Evolutionary conservation across 805 yeast genomes (phyloP), one percentile per base, ranked within the genome.

Genomic region (Saturnispora bothae): DNA sequence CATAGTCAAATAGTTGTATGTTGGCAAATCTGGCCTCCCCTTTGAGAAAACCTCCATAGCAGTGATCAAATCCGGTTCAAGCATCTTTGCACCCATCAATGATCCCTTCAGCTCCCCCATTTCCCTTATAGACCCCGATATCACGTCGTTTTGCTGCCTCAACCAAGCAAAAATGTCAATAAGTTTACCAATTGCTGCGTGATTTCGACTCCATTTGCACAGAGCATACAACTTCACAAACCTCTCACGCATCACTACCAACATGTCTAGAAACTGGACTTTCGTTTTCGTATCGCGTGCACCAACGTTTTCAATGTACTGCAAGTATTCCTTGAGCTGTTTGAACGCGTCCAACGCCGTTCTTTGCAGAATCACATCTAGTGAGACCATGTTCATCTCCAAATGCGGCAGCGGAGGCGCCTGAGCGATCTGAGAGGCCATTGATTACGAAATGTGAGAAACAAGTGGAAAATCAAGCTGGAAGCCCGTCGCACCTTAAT

Each of bases 151-250:
- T 50, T 85, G 94, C 34, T 76, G 77, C 44, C 92, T 66, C 29
- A 92, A 67, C 92, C 94, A 92, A 45, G 83, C 81, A 42, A 94
- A 73, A 16, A 89, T 66, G 60, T 92, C 97, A 40, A 92, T 86
- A 44, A 88, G 65, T 38, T 69, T 69, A 32, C 79, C 75, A 42
- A 89, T 76, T 36, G 80, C 83, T 33, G 73, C 68, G 4, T 88
- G 68, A 25, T 76, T 78, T 10, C 73, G 70, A 3, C 86, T 73
- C 99, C 99, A 92, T 59, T 89, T 88, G 37, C 81, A 73, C 28
- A 92, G 60, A 3, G 94, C 95, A 48, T 84, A 86, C 3, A 88
- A 56, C 55, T 89, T 77, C 43, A 88, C 73, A 52, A 80, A 85
- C 50, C 88, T 92, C 51, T 84, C 86, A 41, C 97, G 70, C 22